Conservation (phyloP, 2,329 filamentous ascomycete genomes). For the Chaetomium olivaceum region DNA sequence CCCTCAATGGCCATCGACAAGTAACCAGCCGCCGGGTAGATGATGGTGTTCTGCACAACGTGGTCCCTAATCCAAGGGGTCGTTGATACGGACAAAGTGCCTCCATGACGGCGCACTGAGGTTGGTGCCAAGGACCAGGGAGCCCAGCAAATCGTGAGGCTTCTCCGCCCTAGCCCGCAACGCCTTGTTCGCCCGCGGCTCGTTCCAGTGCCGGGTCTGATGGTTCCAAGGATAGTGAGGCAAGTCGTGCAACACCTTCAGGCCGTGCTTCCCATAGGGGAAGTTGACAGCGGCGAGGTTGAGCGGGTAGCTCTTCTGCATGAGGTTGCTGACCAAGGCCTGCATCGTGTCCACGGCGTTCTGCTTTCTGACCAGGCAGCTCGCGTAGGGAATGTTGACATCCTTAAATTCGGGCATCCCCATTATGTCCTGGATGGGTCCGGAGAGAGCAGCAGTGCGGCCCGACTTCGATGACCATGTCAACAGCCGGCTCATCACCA, state of each 20-base stretch:
- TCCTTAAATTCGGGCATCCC: conserved; percentile 26
- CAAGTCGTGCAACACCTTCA: conserved; percentile 40
- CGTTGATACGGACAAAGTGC: conserved; percentile 39
- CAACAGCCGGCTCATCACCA: conserved; percentile 28
- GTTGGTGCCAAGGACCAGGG: conserved; percentile 35
- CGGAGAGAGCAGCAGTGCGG: conserved; percentile 41
- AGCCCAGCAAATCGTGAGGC: conserved; percentile 45
- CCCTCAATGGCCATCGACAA: conserved; percentile 42
- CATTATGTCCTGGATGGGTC: conserved; percentile 40
- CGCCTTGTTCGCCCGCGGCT: conserved; percentile 39
- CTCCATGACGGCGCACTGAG: conserved; percentile 40
- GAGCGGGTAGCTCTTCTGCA: conserved; percentile 37
- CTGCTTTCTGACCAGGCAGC: conserved; percentile 28
- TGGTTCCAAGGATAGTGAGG: conserved; percentile 52
- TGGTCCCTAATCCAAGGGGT: conserved; percentile 53
- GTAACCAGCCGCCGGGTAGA: conserved; percentile 49
- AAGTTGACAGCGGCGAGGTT: conserved; percentile 39
- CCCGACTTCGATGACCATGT: conserved; percentile 40
- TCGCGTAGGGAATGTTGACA: conserved; percentile 24
- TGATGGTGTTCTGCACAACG: conserved; percentile 48
- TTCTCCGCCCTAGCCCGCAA: conserved; percentile 39
- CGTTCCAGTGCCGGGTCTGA: conserved; percentile 43
- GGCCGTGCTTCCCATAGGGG: conserved; percentile 33
- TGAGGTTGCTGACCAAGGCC: conserved; percentile 35
- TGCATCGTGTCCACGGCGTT: conserved; percentile 37